phyloP scores from a whole-genome alignment of 805 yeast species.

The Candida glaebosa region DNA sequence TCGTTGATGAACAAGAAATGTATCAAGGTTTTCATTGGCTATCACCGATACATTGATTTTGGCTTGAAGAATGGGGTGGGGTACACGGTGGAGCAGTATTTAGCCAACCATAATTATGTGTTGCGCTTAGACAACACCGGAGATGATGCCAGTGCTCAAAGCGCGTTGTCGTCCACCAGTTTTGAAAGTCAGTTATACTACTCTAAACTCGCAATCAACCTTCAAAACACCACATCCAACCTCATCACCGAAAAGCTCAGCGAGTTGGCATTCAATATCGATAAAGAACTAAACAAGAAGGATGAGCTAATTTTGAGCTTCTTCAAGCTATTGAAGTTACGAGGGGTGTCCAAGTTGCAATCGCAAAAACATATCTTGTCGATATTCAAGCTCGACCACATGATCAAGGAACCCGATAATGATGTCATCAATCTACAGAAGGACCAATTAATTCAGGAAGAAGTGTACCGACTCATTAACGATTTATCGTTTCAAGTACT shows the following conservation, averaged over 20 bases:
- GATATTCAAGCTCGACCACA: slow-evolving; percentile 29
- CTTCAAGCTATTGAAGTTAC: slow-evolving; percentile 21
- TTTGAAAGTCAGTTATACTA: slow-evolving; percentile 36
- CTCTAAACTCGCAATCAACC: slow-evolving; percentile 31
- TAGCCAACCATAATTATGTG: slow-evolving; percentile 29
- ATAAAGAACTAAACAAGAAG: slow-evolving; percentile 33
- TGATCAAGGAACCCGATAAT: slow-evolving; percentile 23
- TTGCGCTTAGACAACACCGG: slow-evolving; percentile 14
- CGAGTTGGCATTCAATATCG: slow-evolving; percentile 35
- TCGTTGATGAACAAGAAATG: slow-evolving; percentile 66
- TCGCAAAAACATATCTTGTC: slow-evolving; percentile 27
- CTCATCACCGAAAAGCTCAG: slow-evolving; percentile 36
- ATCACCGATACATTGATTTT: slow-evolving; percentile 68
- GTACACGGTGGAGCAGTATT: slow-evolving; percentile 44
- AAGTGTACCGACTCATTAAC: slow-evolving; percentile 35
- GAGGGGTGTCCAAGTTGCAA: slow-evolving; percentile 22
- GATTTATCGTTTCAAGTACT: slow-evolving; percentile 36
- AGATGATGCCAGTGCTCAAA: slow-evolving; percentile 15
- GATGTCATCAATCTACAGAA: slow-evolving; percentile 17
- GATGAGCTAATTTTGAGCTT: slow-evolving; percentile 30
- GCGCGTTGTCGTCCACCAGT: slow-evolving; percentile 7
- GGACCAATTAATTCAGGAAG: slow-evolving; percentile 38
- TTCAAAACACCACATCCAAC: slow-evolving; percentile 31
- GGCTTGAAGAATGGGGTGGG: slow-evolving; percentile 39
- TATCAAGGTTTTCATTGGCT: slow-evolving; percentile 76